Conservation (phyloP, 345 rosid genomes). For the Tarenaya hassleriana region DNA sequence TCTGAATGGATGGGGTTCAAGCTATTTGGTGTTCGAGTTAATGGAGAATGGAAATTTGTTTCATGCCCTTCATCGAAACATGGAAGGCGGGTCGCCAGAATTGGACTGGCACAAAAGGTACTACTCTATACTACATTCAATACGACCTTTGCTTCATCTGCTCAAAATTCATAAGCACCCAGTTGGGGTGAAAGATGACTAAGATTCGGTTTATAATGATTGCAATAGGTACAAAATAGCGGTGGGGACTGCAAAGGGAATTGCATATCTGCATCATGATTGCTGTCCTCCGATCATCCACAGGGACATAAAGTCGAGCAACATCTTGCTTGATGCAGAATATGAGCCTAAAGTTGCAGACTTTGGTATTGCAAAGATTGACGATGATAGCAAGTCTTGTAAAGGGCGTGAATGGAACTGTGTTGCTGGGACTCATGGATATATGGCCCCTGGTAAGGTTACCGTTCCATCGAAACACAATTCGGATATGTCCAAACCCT, state of each 20-base stretch:
- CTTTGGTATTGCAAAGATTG: constrained; percentile 77
- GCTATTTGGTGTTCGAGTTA: constrained; percentile 73
- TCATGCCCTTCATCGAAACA: constrained; percentile 45
- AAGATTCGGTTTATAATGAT: no score
- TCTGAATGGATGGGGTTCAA: constrained; percentile 48
- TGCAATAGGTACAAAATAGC: constrained; percentile 72
- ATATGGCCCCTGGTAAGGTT: constrained; percentile 83
- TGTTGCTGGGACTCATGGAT: constrained; percentile 76
- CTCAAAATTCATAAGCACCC: no score
- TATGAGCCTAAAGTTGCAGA: constrained; percentile 86
- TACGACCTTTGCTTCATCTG: no score
- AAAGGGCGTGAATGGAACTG: constrained; percentile 43
- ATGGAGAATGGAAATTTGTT: constrained; percentile 77
- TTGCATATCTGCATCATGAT: constrained; percentile 85
- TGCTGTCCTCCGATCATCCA: constrained; percentile 68
- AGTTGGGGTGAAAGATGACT: constrained; percentile 68
- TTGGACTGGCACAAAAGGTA: constrained; percentile 67
- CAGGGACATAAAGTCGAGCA: constrained; percentile 82
- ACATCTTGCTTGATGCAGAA: constrained; percentile 70
- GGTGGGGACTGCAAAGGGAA: constrained; percentile 71
- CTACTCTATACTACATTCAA: not conserved
- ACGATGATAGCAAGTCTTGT: constrained; percentile 35
- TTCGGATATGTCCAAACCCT: no score
- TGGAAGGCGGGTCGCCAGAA: constrained; percentile 47
- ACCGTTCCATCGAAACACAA: not conserved